These are phyloP conservation scores for Backusella westeae DNA, from an alignment of 192 early-diverging fungal genomes.

Conservation along the genomic window DNA sequence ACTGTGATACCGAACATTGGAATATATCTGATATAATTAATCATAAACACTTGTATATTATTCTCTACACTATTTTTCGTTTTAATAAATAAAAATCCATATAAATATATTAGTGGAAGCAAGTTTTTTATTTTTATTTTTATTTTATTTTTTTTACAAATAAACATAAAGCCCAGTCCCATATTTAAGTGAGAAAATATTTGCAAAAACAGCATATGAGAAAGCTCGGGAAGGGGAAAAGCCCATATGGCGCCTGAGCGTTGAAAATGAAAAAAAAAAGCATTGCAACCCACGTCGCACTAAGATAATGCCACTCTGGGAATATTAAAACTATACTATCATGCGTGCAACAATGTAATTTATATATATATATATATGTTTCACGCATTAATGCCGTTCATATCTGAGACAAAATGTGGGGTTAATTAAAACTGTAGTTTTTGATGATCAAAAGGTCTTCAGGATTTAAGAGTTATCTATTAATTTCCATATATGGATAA, in stretches of 20 bases:
- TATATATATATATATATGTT: not conserved
- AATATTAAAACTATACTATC: not conserved
- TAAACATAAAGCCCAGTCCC: not conserved
- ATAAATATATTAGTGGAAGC: not conserved
- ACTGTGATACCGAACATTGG: not conserved
- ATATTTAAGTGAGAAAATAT: not conserved
- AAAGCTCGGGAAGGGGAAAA: not conserved
- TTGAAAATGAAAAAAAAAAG: not conserved
- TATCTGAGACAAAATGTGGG: not conserved
- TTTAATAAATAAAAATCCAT: not conserved
- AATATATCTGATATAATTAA: not conserved
- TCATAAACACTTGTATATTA: not conserved
- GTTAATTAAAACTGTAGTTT: not conserved
- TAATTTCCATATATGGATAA: not conserved
- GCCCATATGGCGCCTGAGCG: not conserved
- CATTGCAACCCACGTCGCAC: not conserved
- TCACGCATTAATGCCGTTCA: not conserved
- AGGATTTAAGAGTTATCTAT: not conserved
- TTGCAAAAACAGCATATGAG: not conserved
- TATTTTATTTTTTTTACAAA: not conserved
- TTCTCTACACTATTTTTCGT: not conserved
- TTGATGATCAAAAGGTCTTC: not conserved
- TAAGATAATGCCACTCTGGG: not conserved
- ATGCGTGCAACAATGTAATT: not conserved
- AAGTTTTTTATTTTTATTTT: too few species aligned